Evolutionary conservation across 257 asterid genomes (phyloP).

Genomic region (Euphrasia confusa): DNA sequence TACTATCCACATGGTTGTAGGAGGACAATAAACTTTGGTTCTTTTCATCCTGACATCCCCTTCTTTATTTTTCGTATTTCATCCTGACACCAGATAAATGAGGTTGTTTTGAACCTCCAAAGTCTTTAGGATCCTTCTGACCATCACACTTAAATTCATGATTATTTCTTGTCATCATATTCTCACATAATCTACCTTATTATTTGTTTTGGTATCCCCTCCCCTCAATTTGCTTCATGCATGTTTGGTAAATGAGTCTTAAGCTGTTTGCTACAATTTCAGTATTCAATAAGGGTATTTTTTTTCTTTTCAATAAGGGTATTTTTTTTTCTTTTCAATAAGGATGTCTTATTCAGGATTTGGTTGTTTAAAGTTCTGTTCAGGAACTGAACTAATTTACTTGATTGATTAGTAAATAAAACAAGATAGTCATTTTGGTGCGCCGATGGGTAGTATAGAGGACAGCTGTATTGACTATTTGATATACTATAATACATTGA

Average conservation of each 20-base stretch:
- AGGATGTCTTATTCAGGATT: background rate
- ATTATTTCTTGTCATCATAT: background rate
- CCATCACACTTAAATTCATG: background rate
- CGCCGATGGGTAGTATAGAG: background rate
- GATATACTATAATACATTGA: background rate
- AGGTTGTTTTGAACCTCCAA: background rate
- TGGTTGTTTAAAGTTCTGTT: background rate
- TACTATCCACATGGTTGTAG: conserved; percentile 18
- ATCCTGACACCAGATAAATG: too few species aligned
- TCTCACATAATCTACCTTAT: background rate
- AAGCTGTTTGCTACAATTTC: background rate
- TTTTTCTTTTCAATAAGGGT: too few species aligned
- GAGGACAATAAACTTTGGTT: conserved; percentile 2
- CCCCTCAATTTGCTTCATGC: background rate
- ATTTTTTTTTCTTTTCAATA: too few species aligned
- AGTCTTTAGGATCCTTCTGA: background rate
- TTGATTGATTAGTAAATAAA: background rate
- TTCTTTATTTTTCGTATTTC: background rate
- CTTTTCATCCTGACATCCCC: background rate
- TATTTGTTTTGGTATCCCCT: background rate
- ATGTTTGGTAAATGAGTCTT: conserved; percentile 1
- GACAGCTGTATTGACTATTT: background rate
- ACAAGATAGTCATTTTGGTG: conserved; percentile 1
- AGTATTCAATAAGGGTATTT: too few species aligned
- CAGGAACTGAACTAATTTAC: background rate